phyloP scores from a whole-genome alignment of 305 asterid species.

The Coffea humblotiana region DNA sequence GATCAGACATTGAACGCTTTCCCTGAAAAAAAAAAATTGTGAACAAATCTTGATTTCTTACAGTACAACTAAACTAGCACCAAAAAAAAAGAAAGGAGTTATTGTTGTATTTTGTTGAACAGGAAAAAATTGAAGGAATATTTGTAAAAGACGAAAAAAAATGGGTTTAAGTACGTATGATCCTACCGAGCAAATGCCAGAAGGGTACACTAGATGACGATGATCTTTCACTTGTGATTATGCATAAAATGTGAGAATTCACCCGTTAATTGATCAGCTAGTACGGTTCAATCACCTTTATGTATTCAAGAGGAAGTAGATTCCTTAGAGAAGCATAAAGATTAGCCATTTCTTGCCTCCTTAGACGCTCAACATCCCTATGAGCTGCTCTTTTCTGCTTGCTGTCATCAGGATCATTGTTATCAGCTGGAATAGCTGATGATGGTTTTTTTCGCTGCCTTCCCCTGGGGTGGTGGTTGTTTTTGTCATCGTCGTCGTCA shows the following conservation, averaged over 20 bases:
- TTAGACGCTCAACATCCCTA: constrained; percentile 32
- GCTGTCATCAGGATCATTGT: background rate
- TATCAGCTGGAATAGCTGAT: background rate
- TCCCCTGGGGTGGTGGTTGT: background rate
- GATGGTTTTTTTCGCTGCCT: background rate
- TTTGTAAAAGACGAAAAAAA: background rate
- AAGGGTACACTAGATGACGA: background rate
- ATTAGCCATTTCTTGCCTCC: constrained; percentile 36
- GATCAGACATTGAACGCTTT: constrained; percentile 36
- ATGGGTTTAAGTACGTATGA: background rate
- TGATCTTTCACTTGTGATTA: background rate
- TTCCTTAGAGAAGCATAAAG: constrained; percentile 33
- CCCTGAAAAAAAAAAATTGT: constrained; percentile 27
- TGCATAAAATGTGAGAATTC: background rate
- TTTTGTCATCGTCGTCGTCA: background rate
- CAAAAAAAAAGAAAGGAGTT: background rate
- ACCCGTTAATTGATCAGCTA: background rate
- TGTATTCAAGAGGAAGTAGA: constrained; percentile 36
- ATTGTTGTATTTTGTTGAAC: background rate
- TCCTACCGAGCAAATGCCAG: background rate
- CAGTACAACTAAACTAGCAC: background rate
- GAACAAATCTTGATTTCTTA: background rate
- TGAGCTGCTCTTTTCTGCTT: constrained; percentile 16
- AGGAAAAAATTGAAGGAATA: background rate
- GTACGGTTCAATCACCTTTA: constrained; percentile 28